Conservation (phyloP, 2,329 filamentous ascomycete species). For the Monosporascus ibericus region DNA sequence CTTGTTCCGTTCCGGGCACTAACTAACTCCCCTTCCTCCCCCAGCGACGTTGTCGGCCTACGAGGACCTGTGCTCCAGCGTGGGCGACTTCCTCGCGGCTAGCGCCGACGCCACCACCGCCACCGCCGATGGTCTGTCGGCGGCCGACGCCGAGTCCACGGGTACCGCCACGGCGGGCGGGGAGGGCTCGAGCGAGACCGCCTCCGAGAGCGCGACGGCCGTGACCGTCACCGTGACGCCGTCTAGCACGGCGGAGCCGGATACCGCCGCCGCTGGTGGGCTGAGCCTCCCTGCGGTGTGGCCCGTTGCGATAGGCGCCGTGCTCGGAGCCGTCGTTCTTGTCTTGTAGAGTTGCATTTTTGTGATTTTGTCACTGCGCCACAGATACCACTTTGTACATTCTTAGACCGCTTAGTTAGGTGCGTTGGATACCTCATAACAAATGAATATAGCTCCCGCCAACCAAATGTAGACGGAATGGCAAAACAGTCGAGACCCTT, state of each 20-base stretch:
- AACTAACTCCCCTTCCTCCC: not conserved
- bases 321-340: not conserved
- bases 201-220: not conserved
- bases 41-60: not conserved
- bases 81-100: slow-evolving; percentile 1
- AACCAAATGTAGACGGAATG: too few relatives aligned
- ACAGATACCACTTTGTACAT: too few relatives aligned
- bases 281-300: not conserved
- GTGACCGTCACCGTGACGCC: slow-evolving; percentile 3
- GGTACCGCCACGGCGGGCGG: not conserved
- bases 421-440: too few relatives aligned
- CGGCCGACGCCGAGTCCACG: not conserved
- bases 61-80: not conserved
- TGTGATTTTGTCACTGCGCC: not conserved
- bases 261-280: slow-evolving; percentile 1
- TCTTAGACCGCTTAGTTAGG: too few relatives aligned
- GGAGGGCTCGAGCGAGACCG: not conserved
- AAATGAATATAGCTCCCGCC: too few relatives aligned
- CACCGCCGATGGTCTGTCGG: not conserved
- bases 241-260: not conserved
- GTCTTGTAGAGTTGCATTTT: not conserved
- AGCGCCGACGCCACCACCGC: not conserved
- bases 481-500: too few relatives aligned
- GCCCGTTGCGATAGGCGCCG: not conserved
- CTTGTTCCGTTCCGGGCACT: not conserved